Conservation (phyloP, 805 yeast genomes). For the Candida ovalis region DNA sequence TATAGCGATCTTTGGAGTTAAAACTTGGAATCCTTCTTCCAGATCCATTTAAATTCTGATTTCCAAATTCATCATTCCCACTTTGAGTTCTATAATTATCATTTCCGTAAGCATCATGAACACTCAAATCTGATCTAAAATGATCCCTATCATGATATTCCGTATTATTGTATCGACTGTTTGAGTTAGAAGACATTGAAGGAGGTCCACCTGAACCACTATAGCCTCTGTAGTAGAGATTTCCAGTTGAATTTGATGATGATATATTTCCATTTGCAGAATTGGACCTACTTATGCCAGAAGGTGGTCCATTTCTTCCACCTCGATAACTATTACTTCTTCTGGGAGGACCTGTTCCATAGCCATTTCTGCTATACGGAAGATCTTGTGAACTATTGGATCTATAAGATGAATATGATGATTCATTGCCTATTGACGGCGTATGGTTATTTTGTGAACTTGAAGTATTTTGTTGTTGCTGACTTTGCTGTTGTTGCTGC, state of each 20-base stretch:
- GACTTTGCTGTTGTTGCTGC: background rate
- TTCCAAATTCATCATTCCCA: conserved; percentile 4
- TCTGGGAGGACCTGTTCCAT: conserved; percentile 11
- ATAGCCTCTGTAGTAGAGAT: conserved; percentile 15
- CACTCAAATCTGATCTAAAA: conserved; percentile 11
- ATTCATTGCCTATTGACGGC: conserved; percentile 1
- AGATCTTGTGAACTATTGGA: conserved; percentile 11
- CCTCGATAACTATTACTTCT: conserved; percentile 17
- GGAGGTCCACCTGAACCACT: conserved; percentile 6
- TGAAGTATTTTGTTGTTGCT: background rate
- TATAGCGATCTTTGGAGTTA: conserved; percentile 11
- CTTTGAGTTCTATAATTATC: background rate
- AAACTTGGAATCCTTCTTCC: conserved; percentile 10
- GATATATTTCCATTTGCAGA: conserved; percentile 1
- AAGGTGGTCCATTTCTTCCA: conserved; percentile 10
- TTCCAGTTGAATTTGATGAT: background rate
- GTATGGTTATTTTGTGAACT: background rate
- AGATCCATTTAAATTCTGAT: conserved; percentile 1
- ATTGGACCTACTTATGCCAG: conserved; percentile 1
- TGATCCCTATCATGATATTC: conserved; percentile 19
- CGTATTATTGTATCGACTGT: background rate
- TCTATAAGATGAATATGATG: conserved; percentile 12
- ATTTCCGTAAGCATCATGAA: conserved; percentile 3
- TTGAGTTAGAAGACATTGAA: background rate
- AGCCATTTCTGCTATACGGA: conserved; percentile 10